Evolutionary conservation across 129 eudicot species (phyloP).

Genomic region (Centella asiatica): DNA sequence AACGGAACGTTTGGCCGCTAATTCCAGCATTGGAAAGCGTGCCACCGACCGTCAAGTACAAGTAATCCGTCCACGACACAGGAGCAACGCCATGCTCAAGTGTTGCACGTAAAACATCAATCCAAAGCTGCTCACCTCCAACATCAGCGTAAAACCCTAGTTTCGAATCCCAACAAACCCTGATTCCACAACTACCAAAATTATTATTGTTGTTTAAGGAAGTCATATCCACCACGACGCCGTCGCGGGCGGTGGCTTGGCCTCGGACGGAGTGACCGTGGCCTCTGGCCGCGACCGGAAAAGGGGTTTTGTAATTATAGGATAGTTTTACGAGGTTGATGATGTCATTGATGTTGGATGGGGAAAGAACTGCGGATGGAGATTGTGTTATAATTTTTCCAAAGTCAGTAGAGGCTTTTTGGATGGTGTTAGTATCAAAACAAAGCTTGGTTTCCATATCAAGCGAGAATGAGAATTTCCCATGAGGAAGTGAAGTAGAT

Average conservation of each 20-base stretch:
- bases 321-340: constrained; percentile 43
- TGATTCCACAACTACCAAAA: constrained; percentile 20
- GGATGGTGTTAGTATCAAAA: constrained; percentile 26
- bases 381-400: constrained; percentile 40
- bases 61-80: constrained; percentile 88
- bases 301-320: constrained; percentile 33
- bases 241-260: constrained; percentile 64
- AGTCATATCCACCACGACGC: constrained; percentile 74
- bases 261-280: constrained; percentile 79
- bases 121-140: constrained; percentile 79
- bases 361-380: constrained; percentile 65
- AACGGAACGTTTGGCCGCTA: constrained; percentile 70
- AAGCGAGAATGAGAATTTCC: constrained; percentile 29
- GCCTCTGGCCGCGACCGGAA: constrained; percentile 59
- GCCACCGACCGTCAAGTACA: constrained; percentile 82
- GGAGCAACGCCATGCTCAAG: constrained; percentile 63
- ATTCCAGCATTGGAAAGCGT: constrained; percentile 91
- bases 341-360: constrained; percentile 47
- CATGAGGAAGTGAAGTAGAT: constrained; percentile 25
- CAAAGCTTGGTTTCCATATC: constrained; percentile 28
- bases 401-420: constrained; percentile 54
- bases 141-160: constrained; percentile 70
- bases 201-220: constrained; percentile 15
- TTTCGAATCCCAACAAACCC: constrained; percentile 37
- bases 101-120: constrained; percentile 52